Evolutionary conservation across 768 basidiomycete species (phyloP), one percentile per base, ranked within the genome.

Genomic region (Lactifluus hygrophoroides): DNA sequence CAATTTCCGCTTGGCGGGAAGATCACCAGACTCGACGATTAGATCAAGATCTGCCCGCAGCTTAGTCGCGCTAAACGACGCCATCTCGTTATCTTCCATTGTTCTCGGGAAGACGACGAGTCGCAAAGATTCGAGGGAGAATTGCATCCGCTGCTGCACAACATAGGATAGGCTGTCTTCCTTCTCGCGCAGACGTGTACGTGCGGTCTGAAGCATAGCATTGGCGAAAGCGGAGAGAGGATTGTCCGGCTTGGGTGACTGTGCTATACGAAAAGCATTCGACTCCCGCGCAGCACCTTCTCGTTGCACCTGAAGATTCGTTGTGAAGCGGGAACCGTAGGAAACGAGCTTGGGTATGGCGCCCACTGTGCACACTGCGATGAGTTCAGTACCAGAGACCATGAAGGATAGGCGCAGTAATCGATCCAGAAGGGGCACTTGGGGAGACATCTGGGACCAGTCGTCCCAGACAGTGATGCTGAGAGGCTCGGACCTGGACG

Each of bases 151-250:
- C 67, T 91, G 88, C 50, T 77, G 74, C 60, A 94, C 81, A 16
- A 79, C 71, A 61, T 85, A 84, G 5, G 79, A 78, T 8, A 87
- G 69, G 1, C 74, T 78, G 9, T 73, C 70, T 57, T 86, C 86
- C 14, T 78, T 76, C 70, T 89, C 88, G 63, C 80, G 84, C 70
- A 90, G 80, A 21, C 83, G 80, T 43, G 74, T 82, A 42, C 83
- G 80, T 27, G 90, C 87, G 0, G 88, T 87, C 54, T 80, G 75
- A 38, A 93, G 70, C 82, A 92, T 88, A 30, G 90, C 88, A 61
- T 88, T 83, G 1, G 91, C 90, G n/a, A 93, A 89, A 13, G 86
- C 82, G 1, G 88, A 89, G 16, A 94, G 74, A 2, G 90, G 84
- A 62, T 90, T 91, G 51, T 85, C 85, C 7, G 87, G 87, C 65